Conservation (phyloP, 108 stramenopile species). For the Pseudonitzschia multiseries region DNA sequence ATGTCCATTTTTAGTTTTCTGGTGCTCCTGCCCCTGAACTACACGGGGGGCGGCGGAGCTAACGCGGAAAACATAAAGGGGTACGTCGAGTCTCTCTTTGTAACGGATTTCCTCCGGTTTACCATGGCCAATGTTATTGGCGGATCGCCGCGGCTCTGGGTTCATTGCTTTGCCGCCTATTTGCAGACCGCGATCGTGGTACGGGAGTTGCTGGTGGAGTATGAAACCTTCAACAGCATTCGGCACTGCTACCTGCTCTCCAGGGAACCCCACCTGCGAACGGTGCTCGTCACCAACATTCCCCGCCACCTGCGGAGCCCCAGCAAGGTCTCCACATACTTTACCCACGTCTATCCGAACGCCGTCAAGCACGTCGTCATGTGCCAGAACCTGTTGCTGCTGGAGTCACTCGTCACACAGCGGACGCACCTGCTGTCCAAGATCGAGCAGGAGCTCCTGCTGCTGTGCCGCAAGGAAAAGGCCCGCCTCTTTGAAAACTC, state of each 20-base stretch:
- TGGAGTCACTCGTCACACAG: constrained; percentile 63
- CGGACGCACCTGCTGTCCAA: constrained; percentile 63
- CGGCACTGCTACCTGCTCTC: constrained; percentile 84
- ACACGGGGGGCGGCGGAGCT: constrained; percentile 75
- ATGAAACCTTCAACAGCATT: constrained; percentile 84
- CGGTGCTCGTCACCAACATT: constrained; percentile 84
- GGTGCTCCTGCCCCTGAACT: constrained; percentile 85
- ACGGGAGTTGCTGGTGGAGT: constrained; percentile 77
- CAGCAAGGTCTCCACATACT: constrained; percentile 74
- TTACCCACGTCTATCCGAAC: constrained; percentile 86
- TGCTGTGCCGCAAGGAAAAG: constrained; percentile 75
- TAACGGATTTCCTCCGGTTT: constrained; percentile 85
- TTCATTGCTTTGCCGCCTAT: constrained; percentile 87
- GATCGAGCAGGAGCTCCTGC: constrained; percentile 76
- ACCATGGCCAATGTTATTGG: constrained; percentile 85
- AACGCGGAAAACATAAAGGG: constrained; percentile 72
- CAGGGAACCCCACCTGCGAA: constrained; percentile 83
- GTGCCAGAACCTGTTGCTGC: constrained; percentile 78
- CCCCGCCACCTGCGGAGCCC: constrained; percentile 83
- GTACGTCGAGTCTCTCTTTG: constrained; percentile 67
- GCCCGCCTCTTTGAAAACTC: constrained; percentile 54
- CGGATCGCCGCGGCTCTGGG: constrained; percentile 81
- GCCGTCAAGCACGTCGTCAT: constrained; percentile 81
- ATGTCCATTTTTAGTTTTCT: constrained; percentile 85
- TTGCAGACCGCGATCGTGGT: constrained; percentile 82